These are phyloP conservation scores for Hanseniaspora vineae DNA, from an alignment of 805 yeast species.

Conservation along the genomic window DNA sequence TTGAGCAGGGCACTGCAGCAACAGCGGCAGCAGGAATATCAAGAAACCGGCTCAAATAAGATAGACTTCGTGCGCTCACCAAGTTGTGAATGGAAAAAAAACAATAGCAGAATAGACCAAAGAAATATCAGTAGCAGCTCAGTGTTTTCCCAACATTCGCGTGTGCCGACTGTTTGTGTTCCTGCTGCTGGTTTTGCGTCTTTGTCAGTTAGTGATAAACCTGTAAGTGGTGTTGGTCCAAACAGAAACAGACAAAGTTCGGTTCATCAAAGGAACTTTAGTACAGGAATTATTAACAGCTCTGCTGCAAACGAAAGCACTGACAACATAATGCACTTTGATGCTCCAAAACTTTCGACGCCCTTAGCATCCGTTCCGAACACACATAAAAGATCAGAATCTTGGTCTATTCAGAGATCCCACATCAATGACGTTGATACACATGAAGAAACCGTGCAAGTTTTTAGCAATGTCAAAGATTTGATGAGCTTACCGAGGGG, in stretches of 20 bases:
- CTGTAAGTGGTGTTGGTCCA: background rate
- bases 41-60: constrained; percentile 3
- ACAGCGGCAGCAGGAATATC: background rate
- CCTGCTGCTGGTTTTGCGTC: constrained; percentile 21
- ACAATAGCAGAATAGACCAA: no score
- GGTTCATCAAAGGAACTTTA: constrained; percentile 1
- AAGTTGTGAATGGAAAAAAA: no score
- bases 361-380: no score
- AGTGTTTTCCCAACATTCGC: no score
- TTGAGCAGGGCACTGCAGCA: constrained; percentile 15
- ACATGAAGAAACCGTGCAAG: background rate
- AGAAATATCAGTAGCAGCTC: no score
- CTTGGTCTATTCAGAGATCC: constrained; percentile 3
- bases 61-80: constrained; percentile 1
- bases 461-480: background rate
- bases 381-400: constrained; percentile 2
- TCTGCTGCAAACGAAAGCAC: background rate
- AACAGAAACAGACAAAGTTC: background rate
- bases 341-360: no score
- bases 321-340: no score
- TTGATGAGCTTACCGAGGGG: background rate
- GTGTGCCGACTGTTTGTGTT: constrained; percentile 10
- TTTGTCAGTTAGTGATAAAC: background rate
- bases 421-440: background rate
- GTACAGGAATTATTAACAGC: background rate